These are phyloP conservation scores for Coniella vitis DNA, from an alignment of 2,329 filamentous ascomycete species.

Conservation along the genomic window DNA sequence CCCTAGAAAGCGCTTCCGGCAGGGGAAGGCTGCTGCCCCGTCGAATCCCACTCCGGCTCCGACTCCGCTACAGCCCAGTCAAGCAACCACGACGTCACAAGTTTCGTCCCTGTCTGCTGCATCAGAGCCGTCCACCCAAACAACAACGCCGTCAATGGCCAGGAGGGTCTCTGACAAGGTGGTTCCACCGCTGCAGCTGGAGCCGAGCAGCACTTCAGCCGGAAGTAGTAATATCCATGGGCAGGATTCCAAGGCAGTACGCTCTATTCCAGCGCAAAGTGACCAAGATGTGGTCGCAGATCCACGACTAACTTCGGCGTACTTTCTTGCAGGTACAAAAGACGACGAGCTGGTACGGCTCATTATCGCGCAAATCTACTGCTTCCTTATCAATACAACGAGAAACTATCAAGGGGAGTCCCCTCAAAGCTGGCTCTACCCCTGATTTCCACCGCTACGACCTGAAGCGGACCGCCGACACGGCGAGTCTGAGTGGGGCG, in stretches of 20 bases:
- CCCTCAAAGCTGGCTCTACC: slow-evolving; percentile 36
- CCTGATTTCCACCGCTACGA: slow-evolving; percentile 48
- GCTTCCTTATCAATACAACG: slow-evolving; percentile 54
- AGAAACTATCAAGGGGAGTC: slow-evolving; percentile 55
- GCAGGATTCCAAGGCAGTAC: slow-evolving; percentile 8
- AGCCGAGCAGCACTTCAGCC: slow-evolving; percentile 8
- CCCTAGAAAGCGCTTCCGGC: slow-evolving; percentile 35
- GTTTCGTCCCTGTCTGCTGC: slow-evolving; percentile 10
- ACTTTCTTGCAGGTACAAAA: slow-evolving; percentile 37
- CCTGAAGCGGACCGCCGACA: slow-evolving; percentile 30
- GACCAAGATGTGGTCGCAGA: too few species aligned
- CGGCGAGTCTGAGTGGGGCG: slow-evolving; percentile 25
- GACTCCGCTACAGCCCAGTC: slow-evolving; percentile 19
- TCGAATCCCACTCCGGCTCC: slow-evolving; percentile 12
- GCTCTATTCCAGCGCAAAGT: not conserved
- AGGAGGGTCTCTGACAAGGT: not conserved
- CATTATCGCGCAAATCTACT: slow-evolving; percentile 53
- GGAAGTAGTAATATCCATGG: not conserved
- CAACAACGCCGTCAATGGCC: slow-evolving; percentile 1
- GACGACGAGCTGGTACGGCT: slow-evolving; percentile 55
- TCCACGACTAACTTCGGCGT: not conserved
- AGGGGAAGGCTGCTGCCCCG: slow-evolving; percentile 24
- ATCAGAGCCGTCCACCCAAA: slow-evolving; percentile 4
- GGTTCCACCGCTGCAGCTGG: slow-evolving; percentile 5
- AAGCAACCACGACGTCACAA: slow-evolving; percentile 14